Evolutionary conservation across 306 rosid species (phyloP), one percentile per base, ranked within the genome.

Genomic region (Vicia sativa): DNA sequence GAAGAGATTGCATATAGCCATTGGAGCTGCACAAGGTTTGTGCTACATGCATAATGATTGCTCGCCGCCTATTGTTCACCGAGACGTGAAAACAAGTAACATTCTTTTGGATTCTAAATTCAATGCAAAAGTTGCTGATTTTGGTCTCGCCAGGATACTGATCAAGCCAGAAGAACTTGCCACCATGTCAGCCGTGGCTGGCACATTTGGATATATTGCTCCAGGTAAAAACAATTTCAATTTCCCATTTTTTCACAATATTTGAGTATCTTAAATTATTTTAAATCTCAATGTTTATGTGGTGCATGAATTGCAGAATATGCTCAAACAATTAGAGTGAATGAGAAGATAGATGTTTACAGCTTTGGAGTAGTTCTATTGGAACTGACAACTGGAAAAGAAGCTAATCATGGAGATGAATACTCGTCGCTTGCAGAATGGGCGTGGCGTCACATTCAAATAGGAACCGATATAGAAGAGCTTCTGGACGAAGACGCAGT

Each of bases 281-380:
- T 49, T 9, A 16, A 49, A 49, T 18, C 25, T 18, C 6, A 28
- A 7, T 26, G 6, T 62, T 61, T 19, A 18, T 62, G 31, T 62
- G 44, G 23, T 61, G 43, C 11, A 43, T 45, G 72, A 35, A 55
- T 62, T 76, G 55, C 80, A 76, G 80, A 76, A 76, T 70, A 62
- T 76, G 58, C 44, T 55, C 72, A 76, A 62, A 62, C 80, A 35
- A 70, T 57, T 38, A 31, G 80, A 55, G 57, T 76, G 7, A 76
- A 55, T 64, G 80, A 76, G 62, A 91, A 87, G 82, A 81, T 88
- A n/a, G 97, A 91, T 29, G 92, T 91, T 3, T 91, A 77, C 28
- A 86, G 95, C 59, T 91, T 86, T 18, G 97, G 95, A 25, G 95
- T 91, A 5, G 44, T 91, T 67, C 87, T 76, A 62, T 63, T 76